Evolutionary conservation across 495 filamentous ascomycete genomes (phyloP).

Genomic region (Evernia prunastri): DNA sequence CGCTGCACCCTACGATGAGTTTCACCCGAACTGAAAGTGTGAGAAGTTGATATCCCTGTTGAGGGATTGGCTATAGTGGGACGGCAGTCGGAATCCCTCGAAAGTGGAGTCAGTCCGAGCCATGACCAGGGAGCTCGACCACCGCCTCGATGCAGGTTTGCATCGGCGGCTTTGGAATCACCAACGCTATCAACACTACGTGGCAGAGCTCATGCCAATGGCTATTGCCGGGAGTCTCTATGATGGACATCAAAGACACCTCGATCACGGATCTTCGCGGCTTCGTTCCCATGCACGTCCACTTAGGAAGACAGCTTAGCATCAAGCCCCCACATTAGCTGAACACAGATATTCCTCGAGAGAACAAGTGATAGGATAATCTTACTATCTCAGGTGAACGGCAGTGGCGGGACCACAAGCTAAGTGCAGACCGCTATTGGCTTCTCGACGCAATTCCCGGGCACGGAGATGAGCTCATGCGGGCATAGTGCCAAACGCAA

Average conservation of each 20-base stretch:
- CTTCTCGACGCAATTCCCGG: background rate
- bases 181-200: background rate
- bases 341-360: background rate
- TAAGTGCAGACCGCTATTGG: background rate
- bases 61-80: background rate
- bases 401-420: background rate
- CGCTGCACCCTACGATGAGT: background rate
- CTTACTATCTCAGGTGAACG: background rate
- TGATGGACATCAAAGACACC: background rate
- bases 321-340: background rate
- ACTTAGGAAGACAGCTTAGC: background rate
- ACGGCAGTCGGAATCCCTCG: background rate
- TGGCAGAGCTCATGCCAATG: background rate
- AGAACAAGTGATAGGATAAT: background rate
- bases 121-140: background rate
- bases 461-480: constrained; percentile 1
- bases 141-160: background rate
- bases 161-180: background rate
- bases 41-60: background rate
- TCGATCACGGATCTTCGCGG: background rate
- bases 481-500: background rate
- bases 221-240: background rate
- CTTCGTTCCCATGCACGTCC: background rate
- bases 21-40: background rate
- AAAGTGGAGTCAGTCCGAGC: background rate